A percentile compares a stretch with the other conserved stretches of the same genome.
Conservation (phyloP, 306 rosid species). For the Pachyrhizus erosus region DNA sequence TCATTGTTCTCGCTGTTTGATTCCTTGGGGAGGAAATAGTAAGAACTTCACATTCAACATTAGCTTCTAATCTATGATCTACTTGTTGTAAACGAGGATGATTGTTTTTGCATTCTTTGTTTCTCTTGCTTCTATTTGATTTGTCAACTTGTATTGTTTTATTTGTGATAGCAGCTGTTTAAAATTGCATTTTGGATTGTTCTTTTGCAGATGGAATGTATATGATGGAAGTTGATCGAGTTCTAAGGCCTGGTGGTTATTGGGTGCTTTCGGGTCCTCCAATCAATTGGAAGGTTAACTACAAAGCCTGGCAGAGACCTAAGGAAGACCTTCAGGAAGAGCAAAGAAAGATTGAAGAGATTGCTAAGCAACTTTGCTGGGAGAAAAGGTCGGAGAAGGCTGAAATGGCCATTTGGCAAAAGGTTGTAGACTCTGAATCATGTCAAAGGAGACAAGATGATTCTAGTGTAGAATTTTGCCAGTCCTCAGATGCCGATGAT, state of each 20-base stretch:
- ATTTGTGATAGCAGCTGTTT: constrained; percentile 26
- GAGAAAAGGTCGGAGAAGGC: constrained; percentile 81
- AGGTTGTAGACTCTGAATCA: constrained; percentile 68
- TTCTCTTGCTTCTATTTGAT: background rate
- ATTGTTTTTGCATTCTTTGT: background rate
- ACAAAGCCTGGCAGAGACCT: constrained; percentile 79
- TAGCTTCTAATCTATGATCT: background rate
- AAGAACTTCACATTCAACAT: constrained; percentile 18
- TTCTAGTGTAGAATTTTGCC: constrained; percentile 61
- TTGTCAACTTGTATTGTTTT: constrained; percentile 14
- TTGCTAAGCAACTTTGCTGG: constrained; percentile 89
- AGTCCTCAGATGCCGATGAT: constrained; percentile 59
- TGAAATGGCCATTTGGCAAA: constrained; percentile 85
- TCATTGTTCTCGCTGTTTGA: constrained; percentile 83
- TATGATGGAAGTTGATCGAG: constrained; percentile 81
- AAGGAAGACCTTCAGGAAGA: constrained; percentile 79
- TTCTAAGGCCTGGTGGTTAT: constrained; percentile 87
- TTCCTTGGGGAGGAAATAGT: constrained; percentile 86
- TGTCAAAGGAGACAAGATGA: constrained; percentile 64
- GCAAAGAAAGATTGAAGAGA: constrained; percentile 78
- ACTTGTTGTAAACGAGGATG: constrained; percentile 7
- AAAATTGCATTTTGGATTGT: constrained; percentile 25
- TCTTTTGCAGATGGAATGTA: constrained; percentile 65
- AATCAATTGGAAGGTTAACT: constrained; percentile 70
- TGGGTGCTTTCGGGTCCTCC: constrained; percentile 90